A percentile compares a stretch with the other conserved stretches of the same genome.
These are phyloP conservation scores for Agrocybe praecox DNA, from an alignment of 768 basidiomycete species.

Conservation along the genomic window DNA sequence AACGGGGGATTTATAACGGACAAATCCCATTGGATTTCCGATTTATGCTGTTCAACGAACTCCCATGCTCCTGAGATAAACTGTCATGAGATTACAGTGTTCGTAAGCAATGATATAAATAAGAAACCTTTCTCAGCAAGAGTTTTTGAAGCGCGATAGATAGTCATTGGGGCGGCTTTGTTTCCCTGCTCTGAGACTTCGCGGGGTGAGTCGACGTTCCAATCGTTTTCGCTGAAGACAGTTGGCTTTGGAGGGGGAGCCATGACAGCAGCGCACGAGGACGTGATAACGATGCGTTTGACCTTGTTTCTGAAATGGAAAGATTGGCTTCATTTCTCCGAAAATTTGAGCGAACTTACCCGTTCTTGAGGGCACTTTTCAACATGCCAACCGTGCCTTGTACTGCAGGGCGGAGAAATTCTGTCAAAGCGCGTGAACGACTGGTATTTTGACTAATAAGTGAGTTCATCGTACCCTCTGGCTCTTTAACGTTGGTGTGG, in stretches of 20 bases:
- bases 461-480: too few relatives aligned
- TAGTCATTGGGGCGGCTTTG: slow-evolving; percentile 32
- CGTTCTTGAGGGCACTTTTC: slow-evolving; percentile 57
- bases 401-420: slow-evolving; percentile 71
- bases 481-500: slow-evolving; percentile 45
- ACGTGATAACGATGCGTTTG: slow-evolving; percentile 71
- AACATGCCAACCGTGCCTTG: slow-evolving; percentile 69
- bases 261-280: slow-evolving; percentile 56
- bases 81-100: neutral
- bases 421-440: slow-evolving; percentile 27
- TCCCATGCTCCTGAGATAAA: slow-evolving; percentile 38
- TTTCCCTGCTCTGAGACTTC: slow-evolving; percentile 46
- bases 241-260: slow-evolving; percentile 20
- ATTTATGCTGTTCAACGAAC: slow-evolving; percentile 43
- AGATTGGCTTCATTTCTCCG: neutral
- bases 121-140: slow-evolving; percentile 60
- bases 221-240: slow-evolving; percentile 54
- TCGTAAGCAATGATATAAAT: neutral
- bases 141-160: slow-evolving; percentile 65
- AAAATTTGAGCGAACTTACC: slow-evolving; percentile 35
- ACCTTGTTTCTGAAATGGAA: slow-evolving; percentile 39
- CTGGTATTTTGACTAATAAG: too few relatives aligned
- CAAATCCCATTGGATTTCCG: slow-evolving; percentile 49
- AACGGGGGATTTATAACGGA: slow-evolving; percentile 52
- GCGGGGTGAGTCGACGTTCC: slow-evolving; percentile 58